Percentiles rank a stretch among this genome's conserved stretches.
These are phyloP conservation scores for Trichoderma afroharzianum DNA, from an alignment of 2,329 filamentous ascomycete species.

Conservation along the genomic window DNA sequence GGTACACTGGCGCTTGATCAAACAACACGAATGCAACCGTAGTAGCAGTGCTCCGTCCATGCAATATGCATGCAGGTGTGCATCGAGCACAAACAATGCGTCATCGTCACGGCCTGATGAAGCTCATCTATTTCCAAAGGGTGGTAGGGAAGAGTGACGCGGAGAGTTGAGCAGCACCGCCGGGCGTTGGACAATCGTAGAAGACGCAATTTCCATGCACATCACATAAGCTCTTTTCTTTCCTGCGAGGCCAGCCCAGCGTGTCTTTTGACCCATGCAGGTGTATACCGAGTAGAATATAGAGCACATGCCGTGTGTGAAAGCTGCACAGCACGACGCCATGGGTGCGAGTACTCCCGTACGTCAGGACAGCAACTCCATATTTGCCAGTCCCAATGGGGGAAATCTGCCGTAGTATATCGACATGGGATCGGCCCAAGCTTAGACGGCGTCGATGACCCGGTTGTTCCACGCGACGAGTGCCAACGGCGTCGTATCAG, in stretches of 20 bases:
- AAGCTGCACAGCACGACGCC: not conserved
- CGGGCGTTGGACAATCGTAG: not conserved
- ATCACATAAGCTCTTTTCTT: not conserved
- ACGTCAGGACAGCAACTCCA: not conserved
- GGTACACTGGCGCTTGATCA: not conserved
- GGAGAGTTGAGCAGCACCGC: not conserved
- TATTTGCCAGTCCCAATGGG: conserved; percentile 5
- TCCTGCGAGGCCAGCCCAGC: not conserved
- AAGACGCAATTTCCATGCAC: not conserved
- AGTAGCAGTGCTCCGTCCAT: not conserved
- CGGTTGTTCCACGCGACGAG: conserved; percentile 10
- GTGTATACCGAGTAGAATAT: not conserved
- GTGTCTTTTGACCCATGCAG: not conserved
- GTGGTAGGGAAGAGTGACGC: not conserved
- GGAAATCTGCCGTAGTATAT: conserved; percentile 9
- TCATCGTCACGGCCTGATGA: not conserved
- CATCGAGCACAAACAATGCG: not conserved
- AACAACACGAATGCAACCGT: not conserved
- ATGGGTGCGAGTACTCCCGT: not conserved
- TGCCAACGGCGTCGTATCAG: conserved; percentile 16
- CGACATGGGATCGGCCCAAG: conserved; percentile 16
- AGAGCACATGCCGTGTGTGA: not conserved
- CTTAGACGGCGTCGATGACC: conserved; percentile 15
- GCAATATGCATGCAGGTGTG: not conserved
- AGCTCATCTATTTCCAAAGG: not conserved